phyloP scores from a whole-genome alignment of 331 rosid species.

The Malus hybrid region DNA sequence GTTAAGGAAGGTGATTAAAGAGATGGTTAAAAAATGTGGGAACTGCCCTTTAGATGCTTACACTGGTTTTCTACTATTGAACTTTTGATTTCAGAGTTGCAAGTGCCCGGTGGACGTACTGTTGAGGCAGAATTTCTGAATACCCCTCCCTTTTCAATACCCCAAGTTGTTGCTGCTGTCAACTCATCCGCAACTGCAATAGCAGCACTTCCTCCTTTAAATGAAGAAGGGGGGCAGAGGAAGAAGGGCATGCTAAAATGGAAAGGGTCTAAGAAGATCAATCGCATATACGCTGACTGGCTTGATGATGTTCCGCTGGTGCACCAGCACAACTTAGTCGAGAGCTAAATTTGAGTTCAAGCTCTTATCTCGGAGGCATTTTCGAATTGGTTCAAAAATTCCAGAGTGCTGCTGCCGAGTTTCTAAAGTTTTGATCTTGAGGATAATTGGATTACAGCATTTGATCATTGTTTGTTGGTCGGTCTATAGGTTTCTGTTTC shows the following conservation, averaged over 20 bases:
- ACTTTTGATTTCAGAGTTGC: constrained; percentile 51
- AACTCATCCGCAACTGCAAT: constrained; percentile 32
- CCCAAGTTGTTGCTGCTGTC: constrained; percentile 24
- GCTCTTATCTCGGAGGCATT: constrained; percentile 12
- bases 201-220: constrained; percentile 16
- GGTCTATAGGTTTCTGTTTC: constrained; percentile 22
- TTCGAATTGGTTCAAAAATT: constrained; percentile 6
- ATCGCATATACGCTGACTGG: constrained; percentile 87
- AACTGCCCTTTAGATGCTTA: background rate
- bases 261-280: constrained; percentile 70
- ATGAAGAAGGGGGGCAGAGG: constrained; percentile 41
- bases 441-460: background rate
- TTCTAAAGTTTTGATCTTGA: background rate
- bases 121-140: constrained; percentile 37
- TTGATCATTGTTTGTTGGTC: constrained; percentile 28
- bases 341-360: constrained; percentile 32
- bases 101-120: constrained; percentile 27
- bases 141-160: constrained; percentile 17
- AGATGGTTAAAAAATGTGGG: background rate
- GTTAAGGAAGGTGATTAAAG: background rate
- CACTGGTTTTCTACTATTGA: background rate
- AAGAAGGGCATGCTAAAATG: constrained; percentile 48
- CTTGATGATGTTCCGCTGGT: constrained; percentile 64
- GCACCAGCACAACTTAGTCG: constrained; percentile 30
- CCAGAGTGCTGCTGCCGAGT: background rate